Evolutionary conservation across 768 basidiomycete species (phyloP).

Genomic region (Lepiota brunneoincarnata): DNA sequence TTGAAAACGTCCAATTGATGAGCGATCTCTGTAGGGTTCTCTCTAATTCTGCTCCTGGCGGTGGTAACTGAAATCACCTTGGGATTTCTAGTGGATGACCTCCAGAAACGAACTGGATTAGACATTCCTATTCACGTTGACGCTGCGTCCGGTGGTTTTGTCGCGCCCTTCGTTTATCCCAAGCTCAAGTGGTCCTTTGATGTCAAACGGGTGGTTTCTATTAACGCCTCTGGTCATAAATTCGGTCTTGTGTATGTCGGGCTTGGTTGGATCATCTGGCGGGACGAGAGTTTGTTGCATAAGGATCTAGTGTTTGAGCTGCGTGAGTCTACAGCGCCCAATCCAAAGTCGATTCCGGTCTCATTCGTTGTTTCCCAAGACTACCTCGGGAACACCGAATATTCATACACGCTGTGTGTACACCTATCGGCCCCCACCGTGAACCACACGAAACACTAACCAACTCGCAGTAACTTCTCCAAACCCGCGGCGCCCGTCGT

Average conservation of each 20-base stretch:
- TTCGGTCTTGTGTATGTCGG: conserved; percentile 57
- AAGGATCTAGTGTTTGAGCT: conserved; percentile 74
- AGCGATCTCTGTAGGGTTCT: conserved; percentile 62
- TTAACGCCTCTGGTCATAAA: conserved; percentile 65
- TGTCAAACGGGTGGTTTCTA: conserved; percentile 47
- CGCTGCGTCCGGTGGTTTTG: conserved; percentile 64
- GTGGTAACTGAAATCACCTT: conserved; percentile 33
- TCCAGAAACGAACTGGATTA: conserved; percentile 18
- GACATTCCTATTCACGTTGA: conserved; percentile 43
- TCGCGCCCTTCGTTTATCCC: conserved; percentile 56
- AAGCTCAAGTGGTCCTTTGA: too few species aligned
- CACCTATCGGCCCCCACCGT: too few species aligned
- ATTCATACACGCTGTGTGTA: conserved; percentile 60
- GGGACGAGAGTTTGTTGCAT: conserved; percentile 59
- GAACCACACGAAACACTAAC: too few species aligned
- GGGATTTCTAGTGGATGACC: conserved; percentile 39
- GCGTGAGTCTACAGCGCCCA: conserved; percentile 20
- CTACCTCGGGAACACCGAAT: conserved; percentile 60
- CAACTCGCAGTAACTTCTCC: conserved; percentile 33
- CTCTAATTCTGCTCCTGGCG: conserved; percentile 68
- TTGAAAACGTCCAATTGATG: conserved; percentile 86
- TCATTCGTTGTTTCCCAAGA: neutral
- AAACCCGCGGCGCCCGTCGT: conserved; percentile 63
- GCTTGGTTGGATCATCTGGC: conserved; percentile 72
- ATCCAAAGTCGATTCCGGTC: too few species aligned